Evolutionary conservation across 2,329 filamentous ascomycete species (phyloP).

Genomic region (Sclerotinia nivalis): DNA sequence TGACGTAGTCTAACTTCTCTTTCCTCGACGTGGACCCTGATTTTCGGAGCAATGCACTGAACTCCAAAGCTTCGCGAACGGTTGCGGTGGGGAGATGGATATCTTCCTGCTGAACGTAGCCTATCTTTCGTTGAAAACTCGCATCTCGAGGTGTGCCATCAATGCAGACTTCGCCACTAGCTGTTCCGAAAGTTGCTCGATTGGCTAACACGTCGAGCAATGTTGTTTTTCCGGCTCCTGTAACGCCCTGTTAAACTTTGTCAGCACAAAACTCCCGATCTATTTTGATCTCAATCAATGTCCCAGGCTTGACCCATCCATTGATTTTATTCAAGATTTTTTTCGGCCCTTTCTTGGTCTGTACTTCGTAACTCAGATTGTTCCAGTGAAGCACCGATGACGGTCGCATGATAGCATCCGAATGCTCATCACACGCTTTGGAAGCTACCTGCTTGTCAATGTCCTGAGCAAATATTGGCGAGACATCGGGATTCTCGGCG

Average conservation of each 20-base stretch:
- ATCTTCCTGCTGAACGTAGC: conserved; percentile 91
- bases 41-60: conserved; percentile 86
- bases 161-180: conserved; percentile 76
- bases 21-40: conserved; percentile 67
- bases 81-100: conserved; percentile 77
- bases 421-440: neutral
- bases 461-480: neutral
- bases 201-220: conserved; percentile 58
- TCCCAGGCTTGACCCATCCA: conserved; percentile 76
- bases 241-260: too few species aligned
- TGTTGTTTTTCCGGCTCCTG: conserved; percentile 62
- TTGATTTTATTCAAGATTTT: conserved; percentile 72
- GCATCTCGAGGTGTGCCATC: conserved; percentile 67
- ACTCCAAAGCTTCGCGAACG: conserved; percentile 83
- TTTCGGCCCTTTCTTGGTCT: neutral
- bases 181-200: conserved; percentile 80
- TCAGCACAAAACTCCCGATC: too few species aligned
- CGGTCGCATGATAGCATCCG: neutral
- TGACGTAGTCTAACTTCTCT: conserved; percentile 78
- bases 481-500: too few species aligned
- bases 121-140: conserved; percentile 73
- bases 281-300: conserved; percentile 42
- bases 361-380: neutral
- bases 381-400: neutral
- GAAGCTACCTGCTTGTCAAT: neutral